Conservation (phyloP, 1,284 basidiomycete species). For the Vanrija humicola region DNA sequence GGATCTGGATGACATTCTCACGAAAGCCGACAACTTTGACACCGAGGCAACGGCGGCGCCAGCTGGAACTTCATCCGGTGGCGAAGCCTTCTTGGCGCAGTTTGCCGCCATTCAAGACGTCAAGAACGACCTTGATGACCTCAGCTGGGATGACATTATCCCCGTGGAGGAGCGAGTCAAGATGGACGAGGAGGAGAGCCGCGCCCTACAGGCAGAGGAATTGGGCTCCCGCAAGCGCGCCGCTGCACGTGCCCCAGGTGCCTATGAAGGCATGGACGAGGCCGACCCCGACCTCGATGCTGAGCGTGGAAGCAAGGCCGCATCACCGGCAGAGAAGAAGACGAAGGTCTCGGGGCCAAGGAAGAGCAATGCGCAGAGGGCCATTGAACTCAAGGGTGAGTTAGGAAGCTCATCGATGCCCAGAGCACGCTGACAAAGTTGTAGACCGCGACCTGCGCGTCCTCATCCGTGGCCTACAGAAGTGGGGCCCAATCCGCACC, state of each 20-base stretch:
- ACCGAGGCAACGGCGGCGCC: conserved; percentile 81
- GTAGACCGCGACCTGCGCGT: conserved; percentile 89
- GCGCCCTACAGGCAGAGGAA: conserved; percentile 54
- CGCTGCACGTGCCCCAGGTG: conserved; percentile 64
- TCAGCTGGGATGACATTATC: conserved; percentile 99
- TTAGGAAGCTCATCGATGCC: not conserved
- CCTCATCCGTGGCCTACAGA: conserved; percentile 88
- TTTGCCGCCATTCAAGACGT: conserved; percentile 97
- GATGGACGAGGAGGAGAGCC: conserved; percentile 70
- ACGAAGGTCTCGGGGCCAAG: conserved; percentile 34
- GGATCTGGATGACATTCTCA: conserved; percentile 98
- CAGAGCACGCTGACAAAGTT: conserved; percentile 1
- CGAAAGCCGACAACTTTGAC: conserved; percentile 94
- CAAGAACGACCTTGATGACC: conserved; percentile 71
- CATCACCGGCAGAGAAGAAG: conserved; percentile 50
- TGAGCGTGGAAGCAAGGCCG: conserved; percentile 52
- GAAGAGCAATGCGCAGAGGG: conserved; percentile 74
- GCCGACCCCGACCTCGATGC: conserved; percentile 57
- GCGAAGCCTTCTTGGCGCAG: conserved; percentile 91
- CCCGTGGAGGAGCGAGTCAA: conserved; percentile 85
- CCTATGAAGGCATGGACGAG: conserved; percentile 87
- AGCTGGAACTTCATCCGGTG: conserved; percentile 83
- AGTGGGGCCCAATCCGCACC: conserved; percentile 95
- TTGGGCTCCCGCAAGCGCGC: conserved; percentile 64
- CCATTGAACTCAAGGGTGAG: conserved; percentile 80